phyloP scores from a whole-genome alignment of 78 protist genomes.

The Dictyostelium capitatum region DNA sequence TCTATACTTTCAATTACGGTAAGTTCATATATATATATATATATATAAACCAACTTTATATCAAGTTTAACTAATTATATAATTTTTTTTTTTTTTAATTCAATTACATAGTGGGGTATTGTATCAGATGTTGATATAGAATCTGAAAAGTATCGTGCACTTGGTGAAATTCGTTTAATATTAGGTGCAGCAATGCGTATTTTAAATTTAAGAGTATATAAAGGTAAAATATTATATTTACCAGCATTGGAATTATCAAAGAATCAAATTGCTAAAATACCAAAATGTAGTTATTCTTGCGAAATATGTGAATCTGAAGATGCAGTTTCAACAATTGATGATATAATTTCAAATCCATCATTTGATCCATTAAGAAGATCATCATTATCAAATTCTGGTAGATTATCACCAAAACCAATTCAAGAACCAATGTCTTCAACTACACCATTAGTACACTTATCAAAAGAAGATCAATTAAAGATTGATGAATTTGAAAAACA shows the following conservation, averaged over 20 bases:
- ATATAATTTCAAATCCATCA: neutral
- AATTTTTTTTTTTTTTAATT: too few species aligned
- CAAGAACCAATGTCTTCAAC: neutral
- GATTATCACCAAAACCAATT: neutral
- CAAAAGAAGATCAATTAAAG: neutral
- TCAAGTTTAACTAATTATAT: too few species aligned
- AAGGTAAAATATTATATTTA: constrained; percentile 41
- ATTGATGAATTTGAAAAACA: neutral
- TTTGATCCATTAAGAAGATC: neutral
- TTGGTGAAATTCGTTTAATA: constrained; percentile 55
- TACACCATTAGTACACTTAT: neutral
- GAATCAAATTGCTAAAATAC: constrained; percentile 30
- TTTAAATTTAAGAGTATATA: constrained; percentile 48
- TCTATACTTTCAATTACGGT: too few species aligned
- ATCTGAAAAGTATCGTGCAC: constrained; percentile 62
- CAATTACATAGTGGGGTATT: constrained; percentile 70
- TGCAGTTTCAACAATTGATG: neutral
- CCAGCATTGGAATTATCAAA: constrained; percentile 51
- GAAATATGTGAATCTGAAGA: constrained; percentile 32
- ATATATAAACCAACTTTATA: too few species aligned
- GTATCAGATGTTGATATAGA: constrained; percentile 80
- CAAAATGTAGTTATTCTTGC: constrained; percentile 47
- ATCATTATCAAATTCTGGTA: neutral
- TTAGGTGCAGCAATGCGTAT: constrained; percentile 49
- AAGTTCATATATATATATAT: too few species aligned